These are phyloP conservation scores for Trichoderma semiorbis DNA, from an alignment of 2,329 filamentous ascomycete species.

Conservation along the genomic window DNA sequence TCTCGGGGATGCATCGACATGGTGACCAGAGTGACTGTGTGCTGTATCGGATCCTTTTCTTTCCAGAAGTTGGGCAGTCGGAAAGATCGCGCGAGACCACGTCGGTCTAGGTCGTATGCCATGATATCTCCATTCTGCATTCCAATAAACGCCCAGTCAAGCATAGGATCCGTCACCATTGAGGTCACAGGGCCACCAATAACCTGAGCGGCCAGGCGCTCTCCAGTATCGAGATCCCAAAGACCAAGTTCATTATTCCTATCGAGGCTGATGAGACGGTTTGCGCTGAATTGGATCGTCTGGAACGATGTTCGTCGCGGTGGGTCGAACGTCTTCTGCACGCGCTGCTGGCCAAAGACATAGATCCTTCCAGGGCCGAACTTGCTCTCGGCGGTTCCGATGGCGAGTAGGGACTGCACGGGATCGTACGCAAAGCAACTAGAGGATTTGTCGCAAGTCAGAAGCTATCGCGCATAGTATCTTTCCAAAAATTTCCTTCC, in stretches of 20 bases:
- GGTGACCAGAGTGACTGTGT: constrained; percentile 62
- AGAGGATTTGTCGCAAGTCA: constrained; percentile 24
- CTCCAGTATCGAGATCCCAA: constrained; percentile 73
- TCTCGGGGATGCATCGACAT: constrained; percentile 87
- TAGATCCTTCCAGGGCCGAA: constrained; percentile 87
- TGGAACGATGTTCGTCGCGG: constrained; percentile 71
- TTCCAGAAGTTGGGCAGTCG: constrained; percentile 85
- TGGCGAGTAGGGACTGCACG: constrained; percentile 85
- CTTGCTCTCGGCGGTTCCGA: constrained; percentile 84
- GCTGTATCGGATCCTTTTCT: constrained; percentile 64
- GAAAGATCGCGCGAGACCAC: constrained; percentile 66
- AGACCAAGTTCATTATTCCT: constrained; percentile 79
- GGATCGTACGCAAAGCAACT: constrained; percentile 87
- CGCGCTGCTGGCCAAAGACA: constrained; percentile 77
- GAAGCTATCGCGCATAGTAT: background rate
- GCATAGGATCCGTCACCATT: constrained; percentile 77
- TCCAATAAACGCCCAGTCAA: constrained; percentile 91
- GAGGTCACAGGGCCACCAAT: constrained; percentile 73
- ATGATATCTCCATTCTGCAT: constrained; percentile 78
- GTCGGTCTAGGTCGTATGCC: constrained; percentile 89
- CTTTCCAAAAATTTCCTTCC: background rate
- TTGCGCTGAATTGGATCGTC: constrained; percentile 77
- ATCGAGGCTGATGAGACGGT: constrained; percentile 82
- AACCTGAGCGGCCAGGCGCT: constrained; percentile 64
- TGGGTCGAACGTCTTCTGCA: constrained; percentile 71